Conservation (phyloP, 75 land plant genomes). For the Pseudotsuga menziesii region DNA sequence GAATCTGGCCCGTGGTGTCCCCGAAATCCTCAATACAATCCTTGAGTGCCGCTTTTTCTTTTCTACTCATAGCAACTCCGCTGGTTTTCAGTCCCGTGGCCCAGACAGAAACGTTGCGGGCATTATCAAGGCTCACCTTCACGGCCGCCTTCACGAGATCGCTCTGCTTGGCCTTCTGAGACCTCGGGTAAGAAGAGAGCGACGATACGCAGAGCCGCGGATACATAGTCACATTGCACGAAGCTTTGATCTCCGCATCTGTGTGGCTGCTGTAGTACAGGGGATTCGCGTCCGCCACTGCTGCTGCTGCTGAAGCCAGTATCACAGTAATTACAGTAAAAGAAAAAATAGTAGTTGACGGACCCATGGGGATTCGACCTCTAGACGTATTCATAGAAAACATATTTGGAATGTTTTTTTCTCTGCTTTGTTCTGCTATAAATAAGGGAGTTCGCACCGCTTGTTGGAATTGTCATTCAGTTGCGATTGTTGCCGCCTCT, state of each 20-base stretch:
- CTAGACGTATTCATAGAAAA: background rate
- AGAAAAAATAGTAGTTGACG: background rate
- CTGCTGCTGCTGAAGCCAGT: background rate
- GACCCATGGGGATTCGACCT: background rate
- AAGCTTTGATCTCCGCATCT: background rate
- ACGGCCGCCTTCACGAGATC: constrained; percentile 35
- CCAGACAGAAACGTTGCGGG: constrained; percentile 13
- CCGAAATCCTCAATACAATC: constrained; percentile 27
- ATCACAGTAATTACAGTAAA: background rate
- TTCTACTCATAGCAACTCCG: background rate
- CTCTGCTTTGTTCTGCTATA: no score
- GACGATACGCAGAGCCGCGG: constrained; percentile 29
- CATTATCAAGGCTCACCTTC: constrained; percentile 20
- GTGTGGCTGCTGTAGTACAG: no score
- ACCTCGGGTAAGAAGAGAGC: constrained; percentile 19
- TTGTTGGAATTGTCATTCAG: no score
- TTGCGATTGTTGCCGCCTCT: no score
- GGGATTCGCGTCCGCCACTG: no score
- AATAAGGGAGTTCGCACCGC: no score
- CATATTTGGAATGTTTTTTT: no score
- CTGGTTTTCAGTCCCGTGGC: constrained; percentile 2
- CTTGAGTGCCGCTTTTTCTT: constrained; percentile 9
- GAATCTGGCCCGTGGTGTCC: constrained; percentile 24
- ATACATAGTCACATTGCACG: constrained; percentile 24
- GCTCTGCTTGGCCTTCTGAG: constrained; percentile 19